Conservation (phyloP, 75 land plant species). For the Picea glauca region DNA sequence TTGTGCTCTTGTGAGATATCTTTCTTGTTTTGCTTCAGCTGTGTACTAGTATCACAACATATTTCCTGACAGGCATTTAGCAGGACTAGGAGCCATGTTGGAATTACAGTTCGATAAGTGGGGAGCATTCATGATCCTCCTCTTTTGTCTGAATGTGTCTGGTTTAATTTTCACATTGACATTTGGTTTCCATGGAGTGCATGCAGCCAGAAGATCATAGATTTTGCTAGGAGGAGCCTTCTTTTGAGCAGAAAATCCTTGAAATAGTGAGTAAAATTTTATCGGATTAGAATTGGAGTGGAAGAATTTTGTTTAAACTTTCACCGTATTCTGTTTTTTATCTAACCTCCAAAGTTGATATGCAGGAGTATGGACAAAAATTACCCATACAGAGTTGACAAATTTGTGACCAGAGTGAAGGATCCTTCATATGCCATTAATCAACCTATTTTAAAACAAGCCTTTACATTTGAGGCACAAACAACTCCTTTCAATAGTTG, state of each 20-base stretch:
- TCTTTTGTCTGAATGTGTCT: neutral
- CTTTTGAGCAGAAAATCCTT: neutral
- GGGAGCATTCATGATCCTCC: neutral
- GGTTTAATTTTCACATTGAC: neutral
- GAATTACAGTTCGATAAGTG: neutral
- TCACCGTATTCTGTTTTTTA: neutral
- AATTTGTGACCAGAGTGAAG: neutral
- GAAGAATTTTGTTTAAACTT: neutral
- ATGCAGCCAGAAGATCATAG: neutral
- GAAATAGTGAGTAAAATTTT: neutral
- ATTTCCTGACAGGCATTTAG: neutral
- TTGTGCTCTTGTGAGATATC: too few species aligned
- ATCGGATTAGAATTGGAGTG: neutral
- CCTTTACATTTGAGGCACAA: conserved; percentile 58
- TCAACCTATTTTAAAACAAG: conserved; percentile 33
- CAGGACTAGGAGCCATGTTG: neutral
- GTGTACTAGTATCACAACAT: too few species aligned
- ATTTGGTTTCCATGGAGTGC: neutral
- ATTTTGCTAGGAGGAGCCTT: neutral
- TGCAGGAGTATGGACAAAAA: neutral
- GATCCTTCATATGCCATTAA: neutral
- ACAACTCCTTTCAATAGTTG: conserved; percentile 83
- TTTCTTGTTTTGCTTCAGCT: too few species aligned
- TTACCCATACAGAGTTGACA: neutral
- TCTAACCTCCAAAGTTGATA: neutral